Base-by-base conservation (phyloP, 331 rosid genomes). In the Cucumis variabilis region DNA sequence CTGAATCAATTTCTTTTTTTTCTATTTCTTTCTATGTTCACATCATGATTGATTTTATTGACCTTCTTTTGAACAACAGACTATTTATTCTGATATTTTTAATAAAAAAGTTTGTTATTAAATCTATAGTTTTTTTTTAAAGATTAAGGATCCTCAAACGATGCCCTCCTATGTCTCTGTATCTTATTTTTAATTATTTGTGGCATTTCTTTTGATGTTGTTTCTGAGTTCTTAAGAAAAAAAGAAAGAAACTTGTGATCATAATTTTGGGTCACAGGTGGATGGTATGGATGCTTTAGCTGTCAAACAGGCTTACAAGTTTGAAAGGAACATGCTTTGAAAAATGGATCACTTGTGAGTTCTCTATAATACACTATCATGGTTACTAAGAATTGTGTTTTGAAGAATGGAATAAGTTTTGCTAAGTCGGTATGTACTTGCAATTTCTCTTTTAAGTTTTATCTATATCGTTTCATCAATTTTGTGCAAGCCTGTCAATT, bases 201-300 rank as follows among this genome's bases (percentile, higher is more conserved):
- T n/a, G 48, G 50, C 69, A 51, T 25, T 19, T 2, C 20, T 80
- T 58, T 81, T 19, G 69, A 80, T 30, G 70, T 28, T 20, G 68
- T 58, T 30, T 28, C 85, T 81, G 85, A 6, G 70, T 81, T 58
- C 27, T 19, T 27, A 28, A 19, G 85, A 6, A 8, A 25, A 14
- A 16, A 14, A 16, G n/a, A n/a, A n/a, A 78, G 37, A 9, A 58
- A 81, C 70, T 81, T 23, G 33, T 33, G 85, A 82, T 19, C 85
- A 60, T 82, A 19, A 63, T 65, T 63, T 28, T 85, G 28, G 65
- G 88, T 28, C 21, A 85, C 92, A 97, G 99, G 96, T 97, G 46
- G 98, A 97, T 89, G 99, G 99, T 72, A 97, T 97, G 99, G 99
- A 97, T 89, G 98, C 90, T 84, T 90, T 97, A 86, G 99, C 98